Evolutionary conservation across 208 protist species (phyloP).

Genomic region (Trypanosoma platydactyli): DNA sequence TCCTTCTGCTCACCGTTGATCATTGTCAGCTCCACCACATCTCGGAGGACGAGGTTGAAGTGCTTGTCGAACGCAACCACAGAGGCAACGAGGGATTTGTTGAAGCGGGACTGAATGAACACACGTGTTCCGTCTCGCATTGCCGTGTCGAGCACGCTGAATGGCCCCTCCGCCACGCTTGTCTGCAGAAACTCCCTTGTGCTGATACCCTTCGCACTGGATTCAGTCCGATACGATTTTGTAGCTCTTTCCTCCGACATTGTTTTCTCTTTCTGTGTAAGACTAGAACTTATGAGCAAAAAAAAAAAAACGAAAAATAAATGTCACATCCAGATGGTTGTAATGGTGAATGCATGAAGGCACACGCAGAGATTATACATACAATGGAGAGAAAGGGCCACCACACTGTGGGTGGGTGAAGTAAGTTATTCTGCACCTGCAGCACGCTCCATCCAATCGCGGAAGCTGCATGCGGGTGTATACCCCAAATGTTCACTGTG

Average conservation of each 20-base stretch:
- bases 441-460: conserved; percentile 31
- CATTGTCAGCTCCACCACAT: conserved; percentile 74
- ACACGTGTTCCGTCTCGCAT: conserved; percentile 90
- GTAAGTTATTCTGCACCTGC: conserved; percentile 1
- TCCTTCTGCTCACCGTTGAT: conserved; percentile 96
- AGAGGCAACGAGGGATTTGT: conserved; percentile 97
- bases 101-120: conserved; percentile 99
- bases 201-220: conserved; percentile 22
- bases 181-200: conserved; percentile 67
- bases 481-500: conserved; percentile 45
- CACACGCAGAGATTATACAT: neutral
- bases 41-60: conserved; percentile 99
- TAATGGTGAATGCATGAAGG: too few relatives aligned
- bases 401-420: neutral
- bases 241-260: conserved; percentile 41
- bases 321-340: too few relatives aligned
- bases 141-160: conserved; percentile 76
- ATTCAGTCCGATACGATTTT: conserved; percentile 38
- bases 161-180: conserved; percentile 66
- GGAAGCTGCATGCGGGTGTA: conserved; percentile 47
- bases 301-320: conserved; percentile 16
- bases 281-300: neutral
- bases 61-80: conserved; percentile 99
- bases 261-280: neutral
- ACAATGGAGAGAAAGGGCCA: neutral